These are phyloP conservation scores for Vanderwaltozyma tropicalis DNA, from an alignment of 805 yeast genomes.

Conservation along the genomic window DNA sequence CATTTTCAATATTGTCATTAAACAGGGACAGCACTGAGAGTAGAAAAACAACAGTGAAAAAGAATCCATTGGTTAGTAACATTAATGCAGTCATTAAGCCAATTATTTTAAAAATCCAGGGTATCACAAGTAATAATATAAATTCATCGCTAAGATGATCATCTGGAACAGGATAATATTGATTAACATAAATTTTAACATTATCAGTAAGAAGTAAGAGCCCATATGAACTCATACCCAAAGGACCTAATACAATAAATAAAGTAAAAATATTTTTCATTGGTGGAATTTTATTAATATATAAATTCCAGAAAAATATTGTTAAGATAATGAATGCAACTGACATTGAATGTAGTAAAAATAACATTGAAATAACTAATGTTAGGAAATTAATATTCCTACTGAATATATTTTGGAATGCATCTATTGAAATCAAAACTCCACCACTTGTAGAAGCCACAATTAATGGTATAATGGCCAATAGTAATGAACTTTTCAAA, in stretches of 20 bases:
- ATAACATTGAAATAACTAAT: slow-evolving; percentile 41
- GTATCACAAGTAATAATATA: slow-evolving; percentile 17
- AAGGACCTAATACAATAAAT: slow-evolving; percentile 71
- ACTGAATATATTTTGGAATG: slow-evolving; percentile 36
- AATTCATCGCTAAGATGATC: slow-evolving; percentile 7
- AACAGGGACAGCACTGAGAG: slow-evolving; percentile 18
- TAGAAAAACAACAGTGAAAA: slow-evolving; percentile 39
- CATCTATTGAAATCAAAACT: slow-evolving; percentile 31
- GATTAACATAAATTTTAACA: slow-evolving; percentile 16
- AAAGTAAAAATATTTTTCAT: slow-evolving; percentile 48
- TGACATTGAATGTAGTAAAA: slow-evolving; percentile 62
- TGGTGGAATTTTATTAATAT: slow-evolving; percentile 49
- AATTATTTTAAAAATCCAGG: slow-evolving; percentile 24
- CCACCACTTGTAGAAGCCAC: slow-evolving; percentile 70
- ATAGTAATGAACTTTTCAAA: slow-evolving; percentile 47
- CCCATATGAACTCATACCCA: slow-evolving; percentile 78
- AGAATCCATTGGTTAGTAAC: slow-evolving; percentile 46
- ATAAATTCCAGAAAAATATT: slow-evolving; percentile 49
- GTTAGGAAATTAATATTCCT: slow-evolving; percentile 37
- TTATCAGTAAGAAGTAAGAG: slow-evolving; percentile 46
- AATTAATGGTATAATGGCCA: slow-evolving; percentile 73
- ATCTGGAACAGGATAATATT: slow-evolving; percentile 9
- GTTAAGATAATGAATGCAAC: slow-evolving; percentile 47
- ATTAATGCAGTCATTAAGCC: slow-evolving; percentile 36
- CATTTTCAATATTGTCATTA: slow-evolving; percentile 14